Evolutionary conservation across 352 stramenopile genomes (phyloP).

Genomic region (Pythium phragmitis): DNA sequence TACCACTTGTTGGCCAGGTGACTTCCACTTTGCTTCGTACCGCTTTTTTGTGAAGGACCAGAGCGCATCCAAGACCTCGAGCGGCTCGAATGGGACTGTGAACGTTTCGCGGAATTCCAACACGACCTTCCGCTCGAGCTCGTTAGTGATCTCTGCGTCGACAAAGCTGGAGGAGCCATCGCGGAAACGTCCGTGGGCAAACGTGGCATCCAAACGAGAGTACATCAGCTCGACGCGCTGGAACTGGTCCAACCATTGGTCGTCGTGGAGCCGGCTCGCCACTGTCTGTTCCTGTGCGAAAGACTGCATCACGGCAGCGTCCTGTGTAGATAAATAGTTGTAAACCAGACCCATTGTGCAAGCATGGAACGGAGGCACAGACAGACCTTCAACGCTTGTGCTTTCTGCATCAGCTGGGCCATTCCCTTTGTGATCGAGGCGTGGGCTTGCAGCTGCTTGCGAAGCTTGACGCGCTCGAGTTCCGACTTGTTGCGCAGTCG

Average conservation of each 20-base stretch:
- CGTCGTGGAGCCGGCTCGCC: neutral
- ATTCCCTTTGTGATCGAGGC: constrained; percentile 29
- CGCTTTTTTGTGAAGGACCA: constrained; percentile 11
- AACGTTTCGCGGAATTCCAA: constrained; percentile 15
- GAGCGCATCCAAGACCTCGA: constrained; percentile 10
- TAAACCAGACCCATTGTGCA: no score
- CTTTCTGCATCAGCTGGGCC: constrained; percentile 18
- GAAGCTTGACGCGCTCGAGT: constrained; percentile 27
- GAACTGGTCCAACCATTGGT: neutral
- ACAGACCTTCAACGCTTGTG: constrained; percentile 1
- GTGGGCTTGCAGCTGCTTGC: constrained; percentile 27
- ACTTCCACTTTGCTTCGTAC: constrained; percentile 7
- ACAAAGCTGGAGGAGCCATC: constrained; percentile 19
- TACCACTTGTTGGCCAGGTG: constrained; percentile 6
- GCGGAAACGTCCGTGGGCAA: constrained; percentile 13
- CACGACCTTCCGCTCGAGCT: constrained; percentile 2
- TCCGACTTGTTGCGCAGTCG: constrained; percentile 23
- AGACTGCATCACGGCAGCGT: neutral
- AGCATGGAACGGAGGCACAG: no score
- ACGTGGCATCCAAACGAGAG: neutral
- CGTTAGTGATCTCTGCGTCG: constrained; percentile 11
- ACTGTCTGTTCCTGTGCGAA: no score
- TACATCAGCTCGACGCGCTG: constrained; percentile 4
- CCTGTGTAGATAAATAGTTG: neutral
- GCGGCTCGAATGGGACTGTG: constrained; percentile 12